A percentile compares a stretch with the other conserved stretches of the same genome.
Evolutionary conservation across 495 filamentous ascomycete genomes (phyloP).

Genomic region (Penicillium angulare): DNA sequence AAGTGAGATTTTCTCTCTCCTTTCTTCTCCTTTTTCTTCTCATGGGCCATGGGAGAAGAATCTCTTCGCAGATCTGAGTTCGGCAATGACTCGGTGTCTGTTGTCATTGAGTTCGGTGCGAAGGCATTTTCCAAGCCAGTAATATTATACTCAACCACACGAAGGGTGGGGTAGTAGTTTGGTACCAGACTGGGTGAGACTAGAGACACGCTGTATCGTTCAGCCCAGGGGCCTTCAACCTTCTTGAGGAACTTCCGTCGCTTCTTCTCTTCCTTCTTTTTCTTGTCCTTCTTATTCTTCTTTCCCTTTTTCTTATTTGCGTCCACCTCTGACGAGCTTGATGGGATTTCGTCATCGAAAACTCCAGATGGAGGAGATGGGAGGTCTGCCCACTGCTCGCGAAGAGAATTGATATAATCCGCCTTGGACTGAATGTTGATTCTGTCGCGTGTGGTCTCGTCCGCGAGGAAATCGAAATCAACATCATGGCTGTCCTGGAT

Average conservation of each 20-base stretch:
- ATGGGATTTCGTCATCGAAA: slow-evolving; percentile 5
- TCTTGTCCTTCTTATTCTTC: slow-evolving; percentile 21
- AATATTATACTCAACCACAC: slow-evolving; percentile 91
- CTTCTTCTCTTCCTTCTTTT: slow-evolving; percentile 47
- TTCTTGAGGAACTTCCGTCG: slow-evolving; percentile 58
- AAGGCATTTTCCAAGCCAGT: slow-evolving; percentile 63
- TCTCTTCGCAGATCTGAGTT: background rate
- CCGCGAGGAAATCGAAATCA: slow-evolving; percentile 36
- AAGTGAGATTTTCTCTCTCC: slow-evolving; percentile 60
- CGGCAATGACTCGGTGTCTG: background rate
- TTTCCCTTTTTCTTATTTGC: slow-evolving; percentile 32
- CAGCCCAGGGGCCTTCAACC: slow-evolving; percentile 76
- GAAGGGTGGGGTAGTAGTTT: slow-evolving; percentile 85
- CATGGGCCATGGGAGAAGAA: slow-evolving; percentile 19
- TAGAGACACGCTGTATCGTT: slow-evolving; percentile 77
- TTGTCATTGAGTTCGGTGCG: slow-evolving; percentile 33
- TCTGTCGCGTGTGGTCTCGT: slow-evolving; percentile 8
- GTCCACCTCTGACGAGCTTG: too few species aligned
- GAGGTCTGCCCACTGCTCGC: slow-evolving; percentile 72
- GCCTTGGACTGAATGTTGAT: slow-evolving; percentile 62
- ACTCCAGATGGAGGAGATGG: slow-evolving; percentile 51
- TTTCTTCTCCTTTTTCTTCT: slow-evolving; percentile 54
- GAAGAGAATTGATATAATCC: slow-evolving; percentile 77
- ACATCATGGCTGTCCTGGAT: slow-evolving; percentile 83
- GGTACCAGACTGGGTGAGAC: slow-evolving; percentile 87